These are phyloP conservation scores for Fraxinus americana DNA, from an alignment of 257 asterid genomes.

Conservation along the genomic window DNA sequence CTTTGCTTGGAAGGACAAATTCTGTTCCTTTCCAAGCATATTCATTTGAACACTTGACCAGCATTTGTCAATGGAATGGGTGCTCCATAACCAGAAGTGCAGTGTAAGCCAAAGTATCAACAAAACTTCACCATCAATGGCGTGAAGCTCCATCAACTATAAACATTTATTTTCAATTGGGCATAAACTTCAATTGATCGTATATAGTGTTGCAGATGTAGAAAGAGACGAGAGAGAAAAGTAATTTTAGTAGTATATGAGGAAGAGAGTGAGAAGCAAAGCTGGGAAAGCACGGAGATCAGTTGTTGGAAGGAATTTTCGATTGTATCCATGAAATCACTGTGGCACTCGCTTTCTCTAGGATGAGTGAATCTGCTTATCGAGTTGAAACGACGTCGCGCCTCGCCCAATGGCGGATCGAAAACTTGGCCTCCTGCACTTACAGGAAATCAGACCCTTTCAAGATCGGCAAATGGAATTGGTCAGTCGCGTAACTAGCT, in stretches of 20 bases:
- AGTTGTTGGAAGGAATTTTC: constrained; percentile 68
- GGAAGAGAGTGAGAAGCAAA: constrained; percentile 50
- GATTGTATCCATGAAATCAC: constrained; percentile 92
- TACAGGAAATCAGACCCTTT: constrained; percentile 85
- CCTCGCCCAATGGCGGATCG: constrained; percentile 94
- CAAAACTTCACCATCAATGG: constrained; percentile 57
- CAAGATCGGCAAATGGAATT: constrained; percentile 77
- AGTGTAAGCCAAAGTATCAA: constrained; percentile 49
- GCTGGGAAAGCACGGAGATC: constrained; percentile 95
- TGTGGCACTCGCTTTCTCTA: constrained; percentile 61
- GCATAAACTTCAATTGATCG: constrained; percentile 4
- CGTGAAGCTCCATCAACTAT: constrained; percentile 46
- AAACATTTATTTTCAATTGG: constrained; percentile 36
- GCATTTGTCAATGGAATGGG: not conserved
- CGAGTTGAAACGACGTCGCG: constrained; percentile 91
- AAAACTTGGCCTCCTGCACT: constrained; percentile 57
- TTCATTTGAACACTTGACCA: not conserved
- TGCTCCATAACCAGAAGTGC: constrained; percentile 41
- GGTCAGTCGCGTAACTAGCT: constrained; percentile 37
- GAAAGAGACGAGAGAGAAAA: not conserved
- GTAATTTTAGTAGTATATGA: constrained; percentile 33
- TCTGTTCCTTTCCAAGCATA: constrained; percentile 31
- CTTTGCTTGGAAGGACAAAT: constrained; percentile 61
- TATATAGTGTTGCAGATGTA: constrained; percentile 8
- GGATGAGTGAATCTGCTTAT: constrained; percentile 91